Conservation (phyloP, 2,329 filamentous ascomycete species). For the Plenodomus biglobosus region DNA sequence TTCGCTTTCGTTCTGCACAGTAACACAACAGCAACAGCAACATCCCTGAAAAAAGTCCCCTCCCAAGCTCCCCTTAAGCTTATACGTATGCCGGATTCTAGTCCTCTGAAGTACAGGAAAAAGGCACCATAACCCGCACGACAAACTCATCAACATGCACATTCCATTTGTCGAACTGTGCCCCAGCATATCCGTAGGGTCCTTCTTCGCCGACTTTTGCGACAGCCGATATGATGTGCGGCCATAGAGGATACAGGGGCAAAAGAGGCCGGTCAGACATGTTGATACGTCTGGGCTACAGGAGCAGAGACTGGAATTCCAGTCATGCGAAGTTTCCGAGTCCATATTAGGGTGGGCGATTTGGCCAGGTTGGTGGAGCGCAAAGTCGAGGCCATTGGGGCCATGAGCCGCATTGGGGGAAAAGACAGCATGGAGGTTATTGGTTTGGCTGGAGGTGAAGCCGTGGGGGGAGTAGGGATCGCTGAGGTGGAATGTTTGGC, state of each 20-base stretch:
- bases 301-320: constrained; percentile 39
- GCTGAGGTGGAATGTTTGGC: constrained; percentile 19
- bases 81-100: constrained; percentile 48
- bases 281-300: constrained; percentile 42
- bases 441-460: constrained; percentile 23
- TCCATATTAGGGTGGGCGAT: constrained; percentile 49
- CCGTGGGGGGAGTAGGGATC: constrained; percentile 41
- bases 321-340: constrained; percentile 22
- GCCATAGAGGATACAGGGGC: constrained; percentile 50
- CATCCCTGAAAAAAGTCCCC: constrained; percentile 41
- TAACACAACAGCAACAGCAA: constrained; percentile 48
- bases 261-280: constrained; percentile 45
- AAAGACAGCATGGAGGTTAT: constrained; percentile 37
- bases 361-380: constrained; percentile 44
- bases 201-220: constrained; percentile 41
- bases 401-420: constrained; percentile 41
- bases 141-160: constrained; percentile 43
- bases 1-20: constrained; percentile 51
- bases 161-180: constrained; percentile 42
- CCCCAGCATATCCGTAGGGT: constrained; percentile 46
- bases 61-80: constrained; percentile 43
- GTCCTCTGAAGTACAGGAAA: constrained; percentile 44
- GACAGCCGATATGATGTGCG: constrained; percentile 49
- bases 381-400: constrained; percentile 43
- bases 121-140: constrained; percentile 44